Conservation (phyloP, 225 moss, liverwort and hornwort genomes). For the Marchantia paleacea region DNA sequence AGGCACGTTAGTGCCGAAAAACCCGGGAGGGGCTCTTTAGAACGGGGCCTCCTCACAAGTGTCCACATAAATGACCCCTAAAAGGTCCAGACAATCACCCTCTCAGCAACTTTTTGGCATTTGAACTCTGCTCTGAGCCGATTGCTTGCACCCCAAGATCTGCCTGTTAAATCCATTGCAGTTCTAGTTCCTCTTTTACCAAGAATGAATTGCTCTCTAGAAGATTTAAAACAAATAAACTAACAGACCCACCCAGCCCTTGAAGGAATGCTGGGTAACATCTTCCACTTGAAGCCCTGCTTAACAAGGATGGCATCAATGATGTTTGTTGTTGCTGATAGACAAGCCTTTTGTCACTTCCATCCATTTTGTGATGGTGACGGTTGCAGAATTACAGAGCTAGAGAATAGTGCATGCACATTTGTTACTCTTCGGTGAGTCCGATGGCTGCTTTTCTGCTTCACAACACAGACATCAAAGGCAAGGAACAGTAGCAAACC, state of each 20-base stretch:
- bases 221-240: slow-evolving; percentile 43
- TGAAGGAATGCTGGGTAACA: slow-evolving; percentile 26
- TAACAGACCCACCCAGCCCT: slow-evolving; percentile 36
- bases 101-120: slow-evolving; percentile 20
- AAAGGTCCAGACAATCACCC: slow-evolving; percentile 21
- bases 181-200: slow-evolving; percentile 38
- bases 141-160: slow-evolving; percentile 29
- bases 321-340: slow-evolving; percentile 28
- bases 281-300: slow-evolving; percentile 37
- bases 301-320: slow-evolving; percentile 23
- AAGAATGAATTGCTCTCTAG: slow-evolving; percentile 43
- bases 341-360: slow-evolving; percentile 22
- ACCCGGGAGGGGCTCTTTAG: slow-evolving; percentile 23
- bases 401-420: slow-evolving; percentile 81
- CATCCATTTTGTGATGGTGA: slow-evolving; percentile 19
- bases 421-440: slow-evolving; percentile 86
- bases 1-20: slow-evolving; percentile 30
- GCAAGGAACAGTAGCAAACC: slow-evolving; percentile 10
- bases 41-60: slow-evolving; percentile 15
- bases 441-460: slow-evolving; percentile 92
- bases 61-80: slow-evolving; percentile 25
- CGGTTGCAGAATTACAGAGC: slow-evolving; percentile 20
- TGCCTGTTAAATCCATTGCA: slow-evolving; percentile 28
- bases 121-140: slow-evolving; percentile 26
- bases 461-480: slow-evolving; percentile 41